These are phyloP conservation scores for Penicillium occitanis DNA, from an alignment of 2,329 filamentous ascomycete genomes.

Conservation along the genomic window DNA sequence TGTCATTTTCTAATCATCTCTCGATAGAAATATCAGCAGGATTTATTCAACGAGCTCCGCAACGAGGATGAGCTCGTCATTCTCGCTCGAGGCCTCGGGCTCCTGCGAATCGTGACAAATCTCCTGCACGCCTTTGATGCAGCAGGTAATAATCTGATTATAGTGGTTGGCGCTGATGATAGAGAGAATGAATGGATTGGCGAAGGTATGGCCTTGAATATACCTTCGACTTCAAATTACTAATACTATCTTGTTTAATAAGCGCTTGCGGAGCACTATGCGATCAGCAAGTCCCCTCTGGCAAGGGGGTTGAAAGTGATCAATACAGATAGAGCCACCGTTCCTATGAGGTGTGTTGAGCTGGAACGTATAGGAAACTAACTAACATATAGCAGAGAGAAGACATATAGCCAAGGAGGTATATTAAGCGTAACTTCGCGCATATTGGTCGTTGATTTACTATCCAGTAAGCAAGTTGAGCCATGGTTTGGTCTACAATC, in stretches of 20 bases:
- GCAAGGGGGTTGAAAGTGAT: constrained; percentile 85
- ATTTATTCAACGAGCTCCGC: constrained; percentile 86
- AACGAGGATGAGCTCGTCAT: constrained; percentile 91
- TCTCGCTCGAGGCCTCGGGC: constrained; percentile 84
- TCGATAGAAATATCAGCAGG: constrained; percentile 78
- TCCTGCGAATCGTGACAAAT: constrained; percentile 91
- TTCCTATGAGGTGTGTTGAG: constrained; percentile 59
- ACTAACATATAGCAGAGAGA: constrained; percentile 59
- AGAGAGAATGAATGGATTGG: constrained; percentile 96
- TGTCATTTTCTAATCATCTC: not conserved
- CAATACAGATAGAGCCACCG: constrained; percentile 90
- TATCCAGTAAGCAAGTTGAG: constrained; percentile 59
- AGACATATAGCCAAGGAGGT: constrained; percentile 84
- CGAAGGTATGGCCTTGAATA: constrained; percentile 55
- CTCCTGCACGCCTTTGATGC: constrained; percentile 96
- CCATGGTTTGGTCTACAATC: constrained; percentile 57
- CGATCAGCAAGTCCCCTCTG: constrained; percentile 77
- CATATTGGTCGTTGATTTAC: constrained; percentile 88
- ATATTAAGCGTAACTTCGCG: constrained; percentile 95
- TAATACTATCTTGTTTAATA: constrained; percentile 4
- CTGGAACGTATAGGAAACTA: not conserved
- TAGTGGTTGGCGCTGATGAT: constrained; percentile 86
- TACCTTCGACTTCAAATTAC: not conserved
- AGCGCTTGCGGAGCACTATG: constrained; percentile 90
- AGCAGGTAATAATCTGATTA: constrained; percentile 85